phyloP scores from a whole-genome alignment of 2,329 filamentous ascomycete species.

The Fusarium tricinctum region DNA sequence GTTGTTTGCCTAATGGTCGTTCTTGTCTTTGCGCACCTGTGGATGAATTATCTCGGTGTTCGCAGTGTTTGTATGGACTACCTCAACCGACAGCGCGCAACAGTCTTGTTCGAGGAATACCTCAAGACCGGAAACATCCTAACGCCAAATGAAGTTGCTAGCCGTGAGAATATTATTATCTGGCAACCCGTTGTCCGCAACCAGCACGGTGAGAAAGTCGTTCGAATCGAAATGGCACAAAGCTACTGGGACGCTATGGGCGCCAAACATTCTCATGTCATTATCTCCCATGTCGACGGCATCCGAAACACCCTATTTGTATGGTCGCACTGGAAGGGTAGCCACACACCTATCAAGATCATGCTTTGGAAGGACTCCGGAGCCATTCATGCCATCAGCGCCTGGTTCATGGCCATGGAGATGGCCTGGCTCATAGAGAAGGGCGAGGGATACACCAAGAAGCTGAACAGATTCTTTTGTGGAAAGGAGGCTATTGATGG shows the following conservation, averaged over 20 bases:
- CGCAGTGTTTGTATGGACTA: constrained; percentile 85
- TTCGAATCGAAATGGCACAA: constrained; percentile 58
- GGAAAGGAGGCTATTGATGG: constrained; percentile 13
- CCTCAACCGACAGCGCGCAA: constrained; percentile 88
- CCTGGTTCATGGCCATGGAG: constrained; percentile 58
- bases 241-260: constrained; percentile 59
- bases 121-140: constrained; percentile 66
- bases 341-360: constrained; percentile 52
- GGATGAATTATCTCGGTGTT: constrained; percentile 89
- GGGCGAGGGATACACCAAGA: constrained; percentile 40
- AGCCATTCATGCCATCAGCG: constrained; percentile 51
- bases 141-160: constrained; percentile 74
- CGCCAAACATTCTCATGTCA: constrained; percentile 24
- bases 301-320: constrained; percentile 51
- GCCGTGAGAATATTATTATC: constrained; percentile 73
- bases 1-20: constrained; percentile 81
- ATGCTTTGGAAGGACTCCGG: constrained; percentile 53
- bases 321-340: constrained; percentile 40
- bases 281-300: constrained; percentile 51
- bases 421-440: constrained; percentile 53
- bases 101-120: constrained; percentile 77
- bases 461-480: constrained; percentile 39
- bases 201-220: constrained; percentile 44
- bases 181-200: constrained; percentile 55
- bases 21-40: constrained; percentile 82